phyloP scores from a whole-genome alignment of 331 rosid genomes.

The Dryas integrifolia region DNA sequence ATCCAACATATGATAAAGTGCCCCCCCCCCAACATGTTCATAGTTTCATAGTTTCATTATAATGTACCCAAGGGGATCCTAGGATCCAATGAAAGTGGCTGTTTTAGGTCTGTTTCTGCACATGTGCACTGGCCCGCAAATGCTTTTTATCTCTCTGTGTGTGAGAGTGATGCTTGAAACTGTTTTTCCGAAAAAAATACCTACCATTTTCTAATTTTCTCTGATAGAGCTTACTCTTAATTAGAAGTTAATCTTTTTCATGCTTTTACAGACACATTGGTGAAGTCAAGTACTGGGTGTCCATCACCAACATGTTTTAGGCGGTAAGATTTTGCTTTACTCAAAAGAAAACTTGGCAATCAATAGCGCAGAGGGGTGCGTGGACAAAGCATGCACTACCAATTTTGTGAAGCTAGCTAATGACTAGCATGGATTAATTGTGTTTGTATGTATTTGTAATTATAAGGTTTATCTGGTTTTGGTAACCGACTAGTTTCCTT shows the following conservation, averaged over 20 bases:
- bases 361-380: neutral
- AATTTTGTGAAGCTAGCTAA: neutral
- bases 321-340: neutral
- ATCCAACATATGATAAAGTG: neutral
- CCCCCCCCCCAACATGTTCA: neutral
- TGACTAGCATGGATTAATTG: neutral
- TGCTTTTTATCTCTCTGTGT: neutral
- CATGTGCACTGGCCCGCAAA: neutral
- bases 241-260: neutral
- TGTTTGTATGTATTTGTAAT: neutral
- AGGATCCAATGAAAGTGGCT: too few relatives aligned
- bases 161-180: neutral
- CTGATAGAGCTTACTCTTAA: neutral
- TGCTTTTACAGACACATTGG: neutral
- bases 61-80: too few relatives aligned
- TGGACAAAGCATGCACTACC: neutral
- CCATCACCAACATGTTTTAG: neutral
- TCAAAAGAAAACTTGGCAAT: neutral
- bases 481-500: neutral
- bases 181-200: neutral
- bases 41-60: neutral
- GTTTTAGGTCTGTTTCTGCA: neutral
- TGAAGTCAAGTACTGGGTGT: neutral
- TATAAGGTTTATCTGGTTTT: constrained; percentile 6
- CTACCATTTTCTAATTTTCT: neutral